Percentiles rank a stretch among this genome's conserved stretches.
Conservation (phyloP, 352 stramenopile genomes). For the Saprolegnia diclina region DNA sequence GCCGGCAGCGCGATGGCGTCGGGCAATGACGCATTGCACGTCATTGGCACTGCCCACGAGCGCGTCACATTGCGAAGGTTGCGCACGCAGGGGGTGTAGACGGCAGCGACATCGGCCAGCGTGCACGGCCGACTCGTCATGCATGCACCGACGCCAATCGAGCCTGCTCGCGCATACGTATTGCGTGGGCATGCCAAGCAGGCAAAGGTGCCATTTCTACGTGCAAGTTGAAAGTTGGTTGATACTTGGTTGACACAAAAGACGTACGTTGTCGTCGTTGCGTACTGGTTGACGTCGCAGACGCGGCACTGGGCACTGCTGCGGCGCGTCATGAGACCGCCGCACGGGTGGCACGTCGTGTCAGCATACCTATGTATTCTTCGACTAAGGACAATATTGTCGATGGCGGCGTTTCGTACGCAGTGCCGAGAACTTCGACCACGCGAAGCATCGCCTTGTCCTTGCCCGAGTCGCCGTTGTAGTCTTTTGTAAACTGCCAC, state of each 20-base stretch:
- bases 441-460: slow-evolving; percentile 71
- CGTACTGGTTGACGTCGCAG: slow-evolving; percentile 73
- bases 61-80: slow-evolving; percentile 55
- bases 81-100: slow-evolving; percentile 48
- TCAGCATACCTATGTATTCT: slow-evolving; percentile 54
- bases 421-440: slow-evolving; percentile 77
- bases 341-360: slow-evolving; percentile 63
- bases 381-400: too few relatives aligned
- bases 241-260: neutral
- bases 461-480: slow-evolving; percentile 53
- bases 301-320: slow-evolving; percentile 73
- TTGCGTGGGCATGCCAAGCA: slow-evolving; percentile 62
- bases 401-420: slow-evolving; percentile 33
- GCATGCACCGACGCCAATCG: slow-evolving; percentile 61
- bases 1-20: slow-evolving; percentile 42
- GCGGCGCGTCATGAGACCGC: slow-evolving; percentile 68
- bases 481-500: slow-evolving; percentile 82
- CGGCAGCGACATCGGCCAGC: slow-evolving; percentile 53
- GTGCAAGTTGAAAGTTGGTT: slow-evolving; percentile 39
- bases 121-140: slow-evolving; percentile 56
- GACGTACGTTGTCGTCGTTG: slow-evolving; percentile 28
- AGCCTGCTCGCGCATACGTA: slow-evolving; percentile 62
- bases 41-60: slow-evolving; percentile 58
- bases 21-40: slow-evolving; percentile 46
- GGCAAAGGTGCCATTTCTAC: slow-evolving; percentile 64